Evolutionary conservation across 2,329 filamentous ascomycete genomes (phyloP).

Genomic region (Epichloe elymi): DNA sequence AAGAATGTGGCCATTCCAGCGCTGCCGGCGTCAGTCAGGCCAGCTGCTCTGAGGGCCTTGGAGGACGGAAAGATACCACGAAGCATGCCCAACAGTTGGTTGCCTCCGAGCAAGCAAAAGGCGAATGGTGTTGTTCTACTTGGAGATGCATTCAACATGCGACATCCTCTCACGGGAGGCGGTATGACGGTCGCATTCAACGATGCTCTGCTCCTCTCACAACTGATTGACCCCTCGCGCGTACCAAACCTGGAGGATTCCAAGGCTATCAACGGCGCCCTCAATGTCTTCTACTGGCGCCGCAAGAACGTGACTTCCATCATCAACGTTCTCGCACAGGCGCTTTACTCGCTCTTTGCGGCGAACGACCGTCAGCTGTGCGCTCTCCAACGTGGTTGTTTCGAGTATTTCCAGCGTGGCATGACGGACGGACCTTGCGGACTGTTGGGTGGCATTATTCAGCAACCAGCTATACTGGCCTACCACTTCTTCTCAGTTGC

Average conservation of each 20-base stretch:
- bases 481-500: conserved; percentile 94
- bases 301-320: conserved; percentile 73
- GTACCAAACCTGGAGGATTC: conserved; percentile 60
- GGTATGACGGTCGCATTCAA: conserved; percentile 98
- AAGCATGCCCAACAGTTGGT: conserved; percentile 92
- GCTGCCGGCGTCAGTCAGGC: conserved; percentile 58
- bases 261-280: conserved; percentile 49
- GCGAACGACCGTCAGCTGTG: conserved; percentile 66
- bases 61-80: conserved; percentile 62
- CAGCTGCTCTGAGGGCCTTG: conserved; percentile 63
- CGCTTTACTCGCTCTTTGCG: conserved; percentile 82
- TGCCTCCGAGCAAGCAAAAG: conserved; percentile 56
- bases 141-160: conserved; percentile 97
- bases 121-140: conserved; percentile 59
- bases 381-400: conserved; percentile 79
- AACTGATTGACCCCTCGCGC: conserved; percentile 55
- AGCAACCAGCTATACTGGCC: conserved; percentile 63
- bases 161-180: conserved; percentile 92
- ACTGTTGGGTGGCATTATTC: conserved; percentile 69
- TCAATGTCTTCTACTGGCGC: conserved; percentile 72
- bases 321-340: conserved; percentile 96
- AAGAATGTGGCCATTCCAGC: conserved; percentile 65
- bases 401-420: conserved; percentile 74
- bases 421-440: conserved; percentile 68
- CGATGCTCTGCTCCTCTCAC: conserved; percentile 67